Evolutionary conservation across 345 rosid genomes (phyloP).

Genomic region (Chamaenerion angustifolium): DNA sequence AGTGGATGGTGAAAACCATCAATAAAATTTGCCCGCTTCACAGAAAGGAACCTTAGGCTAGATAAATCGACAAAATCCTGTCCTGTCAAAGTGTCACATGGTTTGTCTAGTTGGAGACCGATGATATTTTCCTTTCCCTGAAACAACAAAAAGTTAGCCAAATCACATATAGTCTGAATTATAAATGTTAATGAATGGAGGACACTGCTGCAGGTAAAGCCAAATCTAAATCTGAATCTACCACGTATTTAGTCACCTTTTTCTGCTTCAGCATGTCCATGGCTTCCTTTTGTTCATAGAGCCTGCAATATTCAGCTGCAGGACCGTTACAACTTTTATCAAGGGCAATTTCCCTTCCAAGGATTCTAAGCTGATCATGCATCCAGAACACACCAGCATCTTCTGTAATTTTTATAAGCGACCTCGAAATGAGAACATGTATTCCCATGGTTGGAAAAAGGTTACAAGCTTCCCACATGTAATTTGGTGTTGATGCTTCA

Average conservation of each 20-base stretch:
- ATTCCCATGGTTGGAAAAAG: background rate
- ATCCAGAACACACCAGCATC: background rate
- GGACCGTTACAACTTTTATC: fast-evolving
- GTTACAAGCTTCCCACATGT: conserved; percentile 1
- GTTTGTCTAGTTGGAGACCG: background rate
- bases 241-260: background rate
- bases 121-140: background rate
- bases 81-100: no score
- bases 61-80: background rate
- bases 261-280: background rate
- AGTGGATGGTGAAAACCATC: background rate
- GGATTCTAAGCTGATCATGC: background rate
- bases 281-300: background rate
- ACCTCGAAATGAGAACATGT: background rate
- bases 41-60: background rate
- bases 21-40: background rate
- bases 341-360: background rate
- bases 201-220: no score
- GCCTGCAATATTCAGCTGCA: background rate
- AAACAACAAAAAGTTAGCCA: no score
- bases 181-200: no score
- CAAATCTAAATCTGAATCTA: no score
- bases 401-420: background rate
- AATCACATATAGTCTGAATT: background rate
- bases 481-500: background rate